phyloP scores from a whole-genome alignment of 371 early-diverging fungal genomes.

The Mucor velutinosus region DNA sequence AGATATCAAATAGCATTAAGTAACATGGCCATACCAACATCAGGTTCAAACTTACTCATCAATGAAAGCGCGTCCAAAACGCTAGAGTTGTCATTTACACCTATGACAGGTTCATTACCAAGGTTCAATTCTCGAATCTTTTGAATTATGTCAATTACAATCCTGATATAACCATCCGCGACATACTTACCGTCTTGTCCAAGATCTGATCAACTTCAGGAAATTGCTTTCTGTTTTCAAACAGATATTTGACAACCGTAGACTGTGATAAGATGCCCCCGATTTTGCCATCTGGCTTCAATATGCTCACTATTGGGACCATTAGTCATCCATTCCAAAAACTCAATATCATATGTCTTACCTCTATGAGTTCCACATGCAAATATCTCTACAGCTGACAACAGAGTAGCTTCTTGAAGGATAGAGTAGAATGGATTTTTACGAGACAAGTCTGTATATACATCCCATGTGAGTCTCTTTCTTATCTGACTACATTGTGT shows the following conservation, averaged over 20 bases:
- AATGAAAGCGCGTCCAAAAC: slow-evolving; percentile 58
- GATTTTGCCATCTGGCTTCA: slow-evolving; percentile 45
- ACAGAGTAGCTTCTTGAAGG: slow-evolving; percentile 70
- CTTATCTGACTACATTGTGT: slow-evolving; percentile 57
- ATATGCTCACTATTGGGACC: slow-evolving; percentile 53
- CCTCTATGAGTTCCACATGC: slow-evolving; percentile 76
- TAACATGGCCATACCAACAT: neutral
- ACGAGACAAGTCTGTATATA: slow-evolving; percentile 70
- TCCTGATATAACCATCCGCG: neutral
- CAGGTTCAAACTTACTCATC: slow-evolving; percentile 49
- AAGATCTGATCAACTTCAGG: slow-evolving; percentile 36
- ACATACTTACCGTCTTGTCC: slow-evolving; percentile 41
- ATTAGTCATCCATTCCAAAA: neutral
- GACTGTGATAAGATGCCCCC: slow-evolving; percentile 83
- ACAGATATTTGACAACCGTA: slow-evolving; percentile 67
- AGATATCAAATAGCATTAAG: neutral
- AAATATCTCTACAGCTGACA: slow-evolving; percentile 74
- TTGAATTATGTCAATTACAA: neutral
- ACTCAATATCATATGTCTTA: slow-evolving; percentile 14
- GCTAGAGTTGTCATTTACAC: slow-evolving; percentile 44
- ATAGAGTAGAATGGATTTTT: slow-evolving; percentile 85
- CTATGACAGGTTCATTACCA: slow-evolving; percentile 53
- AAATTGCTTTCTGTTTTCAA: slow-evolving; percentile 44
- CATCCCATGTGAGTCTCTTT: slow-evolving; percentile 46
- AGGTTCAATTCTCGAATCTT: slow-evolving; percentile 55